Conservation (phyloP, 331 rosid genomes). For the Cydonia oblonga region DNA sequence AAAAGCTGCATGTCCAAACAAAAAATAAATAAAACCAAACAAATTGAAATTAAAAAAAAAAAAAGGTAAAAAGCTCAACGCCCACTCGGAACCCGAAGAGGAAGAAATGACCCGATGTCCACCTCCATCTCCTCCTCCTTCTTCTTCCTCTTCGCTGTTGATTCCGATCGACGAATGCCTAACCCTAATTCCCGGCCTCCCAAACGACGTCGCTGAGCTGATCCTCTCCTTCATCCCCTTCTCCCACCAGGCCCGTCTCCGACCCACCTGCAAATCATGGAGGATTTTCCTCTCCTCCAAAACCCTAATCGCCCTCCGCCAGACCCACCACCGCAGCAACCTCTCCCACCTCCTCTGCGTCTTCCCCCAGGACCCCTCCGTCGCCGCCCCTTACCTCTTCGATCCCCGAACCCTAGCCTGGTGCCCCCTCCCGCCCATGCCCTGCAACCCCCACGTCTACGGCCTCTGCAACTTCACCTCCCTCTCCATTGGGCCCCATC, state of each 20-base stretch:
- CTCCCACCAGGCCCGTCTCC: constrained; percentile 53
- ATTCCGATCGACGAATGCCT: constrained; percentile 4
- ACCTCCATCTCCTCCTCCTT: not conserved
- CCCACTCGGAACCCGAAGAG: not conserved
- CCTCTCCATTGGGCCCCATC: constrained; percentile 36
- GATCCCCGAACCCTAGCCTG: constrained; percentile 57
- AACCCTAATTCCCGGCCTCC: constrained; percentile 57
- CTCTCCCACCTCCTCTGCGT: constrained; percentile 51
- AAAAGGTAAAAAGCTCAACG: too few relatives aligned
- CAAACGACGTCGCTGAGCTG: constrained; percentile 49
- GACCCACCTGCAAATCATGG: constrained; percentile 65
- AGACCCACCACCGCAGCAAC: not conserved
- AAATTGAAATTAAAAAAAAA: too few relatives aligned
- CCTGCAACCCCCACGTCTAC: constrained; percentile 64
- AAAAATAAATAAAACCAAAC: too few relatives aligned
- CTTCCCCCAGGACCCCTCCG: constrained; percentile 66
- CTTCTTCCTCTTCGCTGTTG: not conserved
- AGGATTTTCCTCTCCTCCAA: constrained; percentile 44
- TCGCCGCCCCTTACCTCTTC: constrained; percentile 57
- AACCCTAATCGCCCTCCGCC: constrained; percentile 35
- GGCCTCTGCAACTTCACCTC: constrained; percentile 76
- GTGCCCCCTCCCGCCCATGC: constrained; percentile 69
- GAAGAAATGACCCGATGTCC: not conserved
- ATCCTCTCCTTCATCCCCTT: constrained; percentile 53
- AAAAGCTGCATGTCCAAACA: not conserved